phyloP scores from a whole-genome alignment of 768 basidiomycete genomes.

The Phlebiopsis gigantea region DNA sequence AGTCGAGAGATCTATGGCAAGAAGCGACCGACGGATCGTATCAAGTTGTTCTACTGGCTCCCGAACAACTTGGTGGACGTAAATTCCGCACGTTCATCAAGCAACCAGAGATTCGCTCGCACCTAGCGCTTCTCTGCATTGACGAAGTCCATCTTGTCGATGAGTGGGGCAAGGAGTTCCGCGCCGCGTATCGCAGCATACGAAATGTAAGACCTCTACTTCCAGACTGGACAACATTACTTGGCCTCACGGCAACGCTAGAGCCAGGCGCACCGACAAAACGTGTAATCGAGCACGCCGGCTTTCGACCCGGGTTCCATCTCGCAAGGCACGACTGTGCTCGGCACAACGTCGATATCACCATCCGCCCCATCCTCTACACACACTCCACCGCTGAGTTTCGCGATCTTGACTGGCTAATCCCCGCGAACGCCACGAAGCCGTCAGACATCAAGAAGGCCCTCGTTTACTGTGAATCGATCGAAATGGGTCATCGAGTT shows the following conservation, averaged over 20 bases:
- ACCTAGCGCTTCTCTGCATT: background rate
- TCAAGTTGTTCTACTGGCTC: background rate
- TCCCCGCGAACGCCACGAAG: background rate
- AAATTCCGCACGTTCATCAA: background rate
- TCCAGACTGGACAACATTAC: background rate
- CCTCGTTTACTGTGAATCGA: slow-evolving; percentile 8
- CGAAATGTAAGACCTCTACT: background rate
- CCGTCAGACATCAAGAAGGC: slow-evolving; percentile 1
- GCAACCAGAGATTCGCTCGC: background rate
- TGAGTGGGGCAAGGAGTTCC: slow-evolving; percentile 2
- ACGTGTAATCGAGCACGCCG: background rate
- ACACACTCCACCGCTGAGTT: background rate
- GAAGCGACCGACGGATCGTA: background rate
- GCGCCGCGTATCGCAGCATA: background rate
- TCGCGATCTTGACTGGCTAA: slow-evolving; percentile 5
- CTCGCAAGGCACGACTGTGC: slow-evolving; percentile 7
- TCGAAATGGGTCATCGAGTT: slow-evolving; percentile 4
- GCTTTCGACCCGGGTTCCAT: background rate
- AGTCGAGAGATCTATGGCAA: slow-evolving; percentile 5
- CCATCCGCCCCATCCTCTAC: slow-evolving; percentile 1
- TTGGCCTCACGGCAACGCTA: slow-evolving; percentile 6
- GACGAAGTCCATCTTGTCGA: slow-evolving; percentile 6
- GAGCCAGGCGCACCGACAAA: slow-evolving; percentile 1
- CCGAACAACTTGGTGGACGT: background rate
- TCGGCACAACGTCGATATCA: slow-evolving; percentile 9